Conservation (phyloP, 2,329 filamentous ascomycete species). For the Aspergillus caelatus region DNA sequence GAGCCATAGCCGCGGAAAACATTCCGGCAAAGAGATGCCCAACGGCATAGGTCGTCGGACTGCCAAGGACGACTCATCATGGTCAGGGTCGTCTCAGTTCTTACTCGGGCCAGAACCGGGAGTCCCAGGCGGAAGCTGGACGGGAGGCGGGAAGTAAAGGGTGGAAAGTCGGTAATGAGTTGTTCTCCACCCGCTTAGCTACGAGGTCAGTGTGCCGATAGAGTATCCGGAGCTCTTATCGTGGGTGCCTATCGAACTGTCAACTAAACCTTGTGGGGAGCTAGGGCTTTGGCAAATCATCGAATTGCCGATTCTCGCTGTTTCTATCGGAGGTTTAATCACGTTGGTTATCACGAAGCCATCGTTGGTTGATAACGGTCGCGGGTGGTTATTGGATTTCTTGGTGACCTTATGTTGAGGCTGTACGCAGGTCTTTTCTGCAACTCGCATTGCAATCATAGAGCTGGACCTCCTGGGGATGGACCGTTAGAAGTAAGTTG, state of each 20-base stretch:
- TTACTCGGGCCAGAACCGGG: constrained; percentile 16
- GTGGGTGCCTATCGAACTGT: not conserved
- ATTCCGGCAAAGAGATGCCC: not conserved
- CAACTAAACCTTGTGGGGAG: constrained; percentile 1
- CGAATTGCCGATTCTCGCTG: constrained; percentile 12
- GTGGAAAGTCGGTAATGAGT: constrained; percentile 14
- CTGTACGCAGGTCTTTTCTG: not conserved
- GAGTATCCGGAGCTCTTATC: not conserved
- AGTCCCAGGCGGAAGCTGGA: constrained; percentile 8
- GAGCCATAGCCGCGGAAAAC: constrained; percentile 7
- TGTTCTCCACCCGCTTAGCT: not conserved
- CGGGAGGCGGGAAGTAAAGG: constrained; percentile 12
- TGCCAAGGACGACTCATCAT: not conserved
- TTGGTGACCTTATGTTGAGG: not conserved
- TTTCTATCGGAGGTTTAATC: not conserved
- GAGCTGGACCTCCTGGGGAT: not conserved
- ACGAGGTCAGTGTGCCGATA: constrained; percentile 1
- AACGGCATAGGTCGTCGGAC: constrained; percentile 12
- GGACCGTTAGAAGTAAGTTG: not conserved
- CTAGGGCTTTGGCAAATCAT: constrained; percentile 6
- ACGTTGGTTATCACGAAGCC: not conserved
- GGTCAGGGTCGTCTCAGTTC: not conserved
- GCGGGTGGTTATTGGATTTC: not conserved
- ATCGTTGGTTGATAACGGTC: not conserved
- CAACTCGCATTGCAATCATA: not conserved